Percentiles rank a stretch among this genome's conserved stretches.
Conservation (phyloP, 495 filamentous ascomycete genomes). For the Xylaria intraflava region DNA sequence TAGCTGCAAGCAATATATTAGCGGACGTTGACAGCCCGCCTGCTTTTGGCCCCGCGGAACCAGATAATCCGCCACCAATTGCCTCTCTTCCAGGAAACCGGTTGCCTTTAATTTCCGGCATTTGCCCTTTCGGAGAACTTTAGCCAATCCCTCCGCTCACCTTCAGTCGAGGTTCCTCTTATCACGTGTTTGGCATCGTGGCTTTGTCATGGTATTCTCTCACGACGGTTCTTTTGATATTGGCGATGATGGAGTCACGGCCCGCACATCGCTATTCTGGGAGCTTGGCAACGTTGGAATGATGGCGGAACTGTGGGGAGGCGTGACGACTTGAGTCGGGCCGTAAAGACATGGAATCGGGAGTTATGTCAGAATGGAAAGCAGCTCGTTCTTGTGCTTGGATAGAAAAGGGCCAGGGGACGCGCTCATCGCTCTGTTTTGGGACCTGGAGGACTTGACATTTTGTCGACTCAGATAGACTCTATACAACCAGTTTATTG, state of each 20-base stretch:
- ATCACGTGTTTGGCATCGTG: slow-evolving; percentile 4
- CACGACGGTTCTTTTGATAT: neutral
- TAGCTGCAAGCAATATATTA: no score
- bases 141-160: slow-evolving; percentile 7
- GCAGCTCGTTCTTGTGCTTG: neutral
- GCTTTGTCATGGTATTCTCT: slow-evolving; percentile 1
- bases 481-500: neutral
- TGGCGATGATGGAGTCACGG: slow-evolving; percentile 24
- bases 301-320: slow-evolving; percentile 8
- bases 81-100: neutral
- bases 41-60: neutral
- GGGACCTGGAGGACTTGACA: neutral
- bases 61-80: neutral
- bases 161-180: neutral
- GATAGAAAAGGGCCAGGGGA: slow-evolving; percentile 1
- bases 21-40: neutral
- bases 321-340: slow-evolving; percentile 12
- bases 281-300: slow-evolving; percentile 1
- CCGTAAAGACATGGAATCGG: slow-evolving; percentile 3
- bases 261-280: slow-evolving; percentile 8
- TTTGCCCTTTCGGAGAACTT: slow-evolving; percentile 20
- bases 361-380: neutral
- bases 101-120: slow-evolving; percentile 14
- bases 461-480: slow-evolving; percentile 15
- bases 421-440: neutral